These are phyloP conservation scores for sunflower (Helianthus annuus) DNA, from an alignment of 129 eudicot genomes.

Conservation along the genomic window HanXRQr2.0-SUNRISE NC_035434.2:144049681-144050180, in stretches of 20 bases:
- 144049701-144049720: conserved; percentile 44
- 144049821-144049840: background rate
- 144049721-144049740: conserved; percentile 20
- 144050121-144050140: too few species aligned
- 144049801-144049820: conserved; percentile 34
- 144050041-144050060: too few species aligned
- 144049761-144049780: conserved; percentile 16
- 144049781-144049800: conserved; percentile 15
- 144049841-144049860: conserved; percentile 17
- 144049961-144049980: background rate
- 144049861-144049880: conserved; percentile 7
- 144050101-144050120: too few species aligned
- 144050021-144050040: too few species aligned
- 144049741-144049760: conserved; percentile 23
- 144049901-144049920: background rate
- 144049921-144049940: background rate
- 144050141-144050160: too few species aligned
- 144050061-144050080: too few species aligned
- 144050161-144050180: too few species aligned
- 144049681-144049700: conserved; percentile 53
- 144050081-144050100: too few species aligned
- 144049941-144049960: background rate
- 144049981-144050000: background rate
- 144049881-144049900: background rate
- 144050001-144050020: too few species aligned